phyloP scores from a whole-genome alignment of 1,139 yeast species.

The Pichia sp. region DNA sequence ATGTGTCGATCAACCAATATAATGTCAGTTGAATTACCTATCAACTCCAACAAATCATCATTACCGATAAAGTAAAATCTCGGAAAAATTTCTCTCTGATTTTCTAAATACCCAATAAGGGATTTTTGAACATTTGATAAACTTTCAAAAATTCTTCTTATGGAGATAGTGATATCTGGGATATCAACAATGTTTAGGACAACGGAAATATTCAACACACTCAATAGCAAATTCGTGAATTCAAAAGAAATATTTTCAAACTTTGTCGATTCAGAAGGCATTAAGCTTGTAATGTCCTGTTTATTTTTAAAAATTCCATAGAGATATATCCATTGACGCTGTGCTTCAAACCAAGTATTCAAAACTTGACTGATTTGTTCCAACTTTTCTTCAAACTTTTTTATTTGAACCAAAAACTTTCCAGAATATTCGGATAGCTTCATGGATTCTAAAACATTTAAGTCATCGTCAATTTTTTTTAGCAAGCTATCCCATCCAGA shows the following conservation, averaged over 20 bases:
- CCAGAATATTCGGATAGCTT: slow-evolving; percentile 56
- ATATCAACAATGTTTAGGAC: slow-evolving; percentile 54
- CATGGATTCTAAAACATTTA: slow-evolving; percentile 63
- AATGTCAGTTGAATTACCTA: slow-evolving; percentile 57
- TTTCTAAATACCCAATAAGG: slow-evolving; percentile 70
- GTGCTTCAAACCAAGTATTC: slow-evolving; percentile 77
- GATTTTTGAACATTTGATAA: slow-evolving; percentile 56
- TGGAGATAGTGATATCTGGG: slow-evolving; percentile 38
- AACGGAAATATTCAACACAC: slow-evolving; percentile 40
- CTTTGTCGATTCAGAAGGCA: slow-evolving; percentile 66
- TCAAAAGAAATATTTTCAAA: slow-evolving; percentile 62
- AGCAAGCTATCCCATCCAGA: slow-evolving; percentile 63
- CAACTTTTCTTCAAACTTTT: slow-evolving; percentile 49
- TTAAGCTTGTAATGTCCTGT: slow-evolving; percentile 48
- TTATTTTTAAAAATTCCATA: slow-evolving; percentile 66
- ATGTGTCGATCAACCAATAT: slow-evolving; percentile 50
- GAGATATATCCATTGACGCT: slow-evolving; percentile 82
- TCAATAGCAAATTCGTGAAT: slow-evolving; percentile 42
- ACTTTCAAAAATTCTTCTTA: slow-evolving; percentile 49
- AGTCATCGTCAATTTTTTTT: slow-evolving; percentile 51
- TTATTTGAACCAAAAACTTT: slow-evolving; percentile 53
- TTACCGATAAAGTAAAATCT: slow-evolving; percentile 86
- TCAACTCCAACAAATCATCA: slow-evolving; percentile 76
- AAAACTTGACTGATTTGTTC: slow-evolving; percentile 43
- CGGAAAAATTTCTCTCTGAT: slow-evolving; percentile 70